Conservation (phyloP, 768 basidiomycete genomes). For the Mrakia blollopis region DNA sequence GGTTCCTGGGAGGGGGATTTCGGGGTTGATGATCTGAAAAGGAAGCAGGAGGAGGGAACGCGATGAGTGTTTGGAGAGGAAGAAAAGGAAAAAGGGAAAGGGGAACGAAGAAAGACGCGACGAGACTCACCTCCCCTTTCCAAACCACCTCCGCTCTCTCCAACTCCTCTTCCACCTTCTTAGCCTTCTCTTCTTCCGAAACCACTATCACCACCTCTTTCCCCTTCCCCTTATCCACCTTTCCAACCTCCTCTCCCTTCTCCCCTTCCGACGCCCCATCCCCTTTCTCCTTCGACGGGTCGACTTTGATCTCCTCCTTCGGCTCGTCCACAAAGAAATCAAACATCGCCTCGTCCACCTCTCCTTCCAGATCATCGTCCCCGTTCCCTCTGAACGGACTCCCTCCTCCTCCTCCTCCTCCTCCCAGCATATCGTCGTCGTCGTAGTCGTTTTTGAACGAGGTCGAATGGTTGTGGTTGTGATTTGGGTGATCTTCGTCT, state of each 20-base stretch:
- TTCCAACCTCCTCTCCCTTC: not conserved
- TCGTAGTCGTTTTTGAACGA: not conserved
- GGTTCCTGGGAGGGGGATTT: not conserved
- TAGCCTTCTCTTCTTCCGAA: not conserved
- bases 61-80: not conserved
- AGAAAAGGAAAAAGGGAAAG: not conserved
- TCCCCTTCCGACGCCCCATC: not conserved
- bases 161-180: not conserved
- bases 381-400: not conserved
- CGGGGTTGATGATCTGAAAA: conserved; percentile 27
- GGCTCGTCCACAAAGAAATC: conserved; percentile 28
- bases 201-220: not conserved
- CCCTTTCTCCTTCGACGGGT: not conserved
- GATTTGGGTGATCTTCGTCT: not conserved
- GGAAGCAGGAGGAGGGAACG: not conserved
- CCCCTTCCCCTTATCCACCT: not conserved
- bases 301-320: not conserved
- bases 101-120: not conserved
- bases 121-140: conserved; percentile 19
- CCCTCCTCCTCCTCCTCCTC: not conserved
- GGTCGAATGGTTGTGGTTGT: not conserved
- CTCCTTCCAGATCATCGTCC: not conserved
- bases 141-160: conserved; percentile 1
- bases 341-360: conserved; percentile 12
- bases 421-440: not conserved